phyloP scores from a whole-genome alignment of 2,329 filamentous ascomycete species.

The Fusarium musae region DNA sequence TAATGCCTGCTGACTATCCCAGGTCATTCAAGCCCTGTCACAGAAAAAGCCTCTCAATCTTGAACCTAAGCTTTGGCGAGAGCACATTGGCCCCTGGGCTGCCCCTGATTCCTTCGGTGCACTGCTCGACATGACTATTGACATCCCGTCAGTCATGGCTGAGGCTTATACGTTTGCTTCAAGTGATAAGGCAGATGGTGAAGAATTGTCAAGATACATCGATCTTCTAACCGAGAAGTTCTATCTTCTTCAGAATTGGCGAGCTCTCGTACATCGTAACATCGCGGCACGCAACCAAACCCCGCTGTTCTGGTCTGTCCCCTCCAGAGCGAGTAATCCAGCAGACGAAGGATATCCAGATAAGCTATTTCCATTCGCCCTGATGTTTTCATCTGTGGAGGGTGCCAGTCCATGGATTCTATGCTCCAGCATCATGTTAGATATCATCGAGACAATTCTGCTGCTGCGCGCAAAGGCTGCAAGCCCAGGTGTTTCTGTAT shows the following conservation, averaged over 20 bases:
- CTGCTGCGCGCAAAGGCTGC: not conserved
- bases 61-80: not conserved
- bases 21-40: slow-evolving; percentile 6
- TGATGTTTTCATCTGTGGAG: not conserved
- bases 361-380: not conserved
- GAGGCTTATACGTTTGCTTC: not conserved
- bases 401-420: not conserved
- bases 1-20: fast-evolving
- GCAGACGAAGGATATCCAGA: not conserved
- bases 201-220: fast-evolving
- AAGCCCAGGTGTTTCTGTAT: fast-evolving
- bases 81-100: not conserved
- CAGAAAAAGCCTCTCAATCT: not conserved
- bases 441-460: not conserved
- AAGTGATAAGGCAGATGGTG: fast-evolving
- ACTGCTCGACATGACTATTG: not conserved
- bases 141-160: not conserved
- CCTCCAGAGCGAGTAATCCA: not conserved
- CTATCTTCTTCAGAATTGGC: not conserved
- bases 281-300: not conserved
- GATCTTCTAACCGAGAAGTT: not conserved
- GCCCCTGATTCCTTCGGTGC: not conserved
- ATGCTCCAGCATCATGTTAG: not conserved
- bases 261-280: not conserved
- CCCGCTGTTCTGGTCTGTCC: not conserved